Base-by-base conservation (phyloP, 805 yeast species). In the Kregervanrija pseudodelftensis region DNA sequence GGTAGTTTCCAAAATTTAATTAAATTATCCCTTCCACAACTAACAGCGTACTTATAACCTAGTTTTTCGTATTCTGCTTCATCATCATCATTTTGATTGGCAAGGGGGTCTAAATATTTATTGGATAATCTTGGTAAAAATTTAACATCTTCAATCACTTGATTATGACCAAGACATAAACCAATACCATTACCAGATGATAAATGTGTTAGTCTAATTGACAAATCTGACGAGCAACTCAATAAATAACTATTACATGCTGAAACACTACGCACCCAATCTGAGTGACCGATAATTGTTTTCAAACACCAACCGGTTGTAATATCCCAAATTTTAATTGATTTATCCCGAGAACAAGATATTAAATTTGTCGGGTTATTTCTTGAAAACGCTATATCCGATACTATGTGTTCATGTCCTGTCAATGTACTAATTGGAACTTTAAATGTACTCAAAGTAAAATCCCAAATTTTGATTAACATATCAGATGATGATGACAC, bases 371-470 rank as follows among this genome's bases (percentile, higher is more conserved):
- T 64, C 2, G 79, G 74, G 32, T 72, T 65, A 4, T 67, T 56
- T 3, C 57, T 62, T 14, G 78, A 71, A 57, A 84, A 81, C 11
- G 67, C 65, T 8, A 86, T 67, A 0, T 77, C 66, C 0, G 95
- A 85, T 0, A 90, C 79, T 1, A 93, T 77, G 59, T 90, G 96
- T 48, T 88, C 95, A 64, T 90, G 98, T 11, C 96, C 96, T 0
- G 80, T 65, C 16, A 90, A 63, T 1, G 88, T 79, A 33, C 87
- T 70, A 1, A 77, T 58, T 38, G 82, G 59, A 2, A 60, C 54
- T 5, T 17, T 16, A 15, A 49, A 39, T 16, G 49, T 43, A 7
- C 49, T 50, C 9, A 52, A 35, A 8, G 47, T 30, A 12, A 77
- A 70, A 55, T 80, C 83, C 93, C 95, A 89, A 3, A 88, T 63